Conservation (phyloP, 1,284 basidiomycete species). For the Cryptococcus sp. region DNA sequence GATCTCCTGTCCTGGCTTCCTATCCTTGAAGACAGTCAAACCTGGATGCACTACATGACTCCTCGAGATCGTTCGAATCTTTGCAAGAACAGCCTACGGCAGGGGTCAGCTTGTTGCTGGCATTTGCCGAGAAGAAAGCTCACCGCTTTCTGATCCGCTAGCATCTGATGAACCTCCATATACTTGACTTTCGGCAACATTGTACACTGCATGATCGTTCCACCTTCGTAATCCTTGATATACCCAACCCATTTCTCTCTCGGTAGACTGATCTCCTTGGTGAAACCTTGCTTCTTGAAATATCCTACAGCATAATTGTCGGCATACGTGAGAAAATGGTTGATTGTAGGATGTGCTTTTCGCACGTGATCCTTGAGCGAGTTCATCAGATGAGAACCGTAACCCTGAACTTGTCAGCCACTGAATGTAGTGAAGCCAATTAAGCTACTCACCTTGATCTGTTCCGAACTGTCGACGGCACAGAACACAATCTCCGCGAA, state of each 20-base stretch:
- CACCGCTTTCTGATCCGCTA: conserved; percentile 76
- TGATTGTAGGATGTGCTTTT: conserved; percentile 70
- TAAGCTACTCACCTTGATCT: conserved; percentile 74
- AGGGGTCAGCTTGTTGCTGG: not conserved
- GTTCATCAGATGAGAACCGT: conserved; percentile 98
- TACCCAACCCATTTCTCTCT: conserved; percentile 95
- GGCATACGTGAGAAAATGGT: conserved; percentile 95
- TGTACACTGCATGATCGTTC: conserved; percentile 99
- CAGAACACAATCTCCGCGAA: conserved; percentile 99
- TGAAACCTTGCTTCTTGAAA: conserved; percentile 98
- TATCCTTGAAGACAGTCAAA: conserved; percentile 66
- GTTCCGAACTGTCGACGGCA: conserved; percentile 91
- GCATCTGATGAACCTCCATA: conserved; percentile 71
- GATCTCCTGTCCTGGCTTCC: conserved; percentile 38
- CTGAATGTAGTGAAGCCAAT: not conserved
- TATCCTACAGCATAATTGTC: conserved; percentile 99
- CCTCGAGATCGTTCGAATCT: conserved; percentile 81
- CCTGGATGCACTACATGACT: conserved; percentile 85
- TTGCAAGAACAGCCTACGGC: conserved; percentile 66
- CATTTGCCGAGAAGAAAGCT: conserved; percentile 12
- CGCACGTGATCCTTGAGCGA: conserved; percentile 93
- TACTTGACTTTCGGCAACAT: conserved; percentile 91
- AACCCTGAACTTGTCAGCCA: conserved; percentile 60
- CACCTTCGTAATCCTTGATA: conserved; percentile 99
- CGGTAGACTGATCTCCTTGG: conserved; percentile 90